Base-by-base conservation (phyloP, 257 asterid species). In the Thymus mandschuricus region DNA sequence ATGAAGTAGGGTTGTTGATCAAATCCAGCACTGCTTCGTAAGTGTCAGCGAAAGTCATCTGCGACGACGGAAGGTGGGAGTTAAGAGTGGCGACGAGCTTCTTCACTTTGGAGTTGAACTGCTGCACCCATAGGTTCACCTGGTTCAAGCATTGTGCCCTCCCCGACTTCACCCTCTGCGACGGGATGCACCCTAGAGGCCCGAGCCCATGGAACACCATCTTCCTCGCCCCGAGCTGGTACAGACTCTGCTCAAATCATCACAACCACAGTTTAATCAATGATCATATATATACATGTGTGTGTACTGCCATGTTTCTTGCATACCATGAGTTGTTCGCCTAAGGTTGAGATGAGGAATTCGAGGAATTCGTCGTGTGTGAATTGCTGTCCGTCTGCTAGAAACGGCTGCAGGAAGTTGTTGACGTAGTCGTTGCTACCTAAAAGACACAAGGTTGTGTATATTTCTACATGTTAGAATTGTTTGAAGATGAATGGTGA, bases 341-440 rank as follows among this genome's bases (percentile, higher is more conserved):
- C 89, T 55, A 91, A 70, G 21, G 92, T 89, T 52, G 96, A 80
- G 59, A 78, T 73, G 10, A 91, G 66, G 33, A 87, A 89, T 9
- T 71, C 87, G 13, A 84, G 61, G 58, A 88, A 88, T 65, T 87
- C 96, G 1, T 86, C 91, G 10, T 91, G 96, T 29, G 97, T 85
- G 69, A 72, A 91, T 43, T 87, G 92, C 66, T 81, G 84, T 4
- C 89, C 85, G 15, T 81, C 89, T 43, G 80, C 79, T 74, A 87
- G 69, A 57, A 88, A 91, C 9, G 97, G 96, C 74, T 91, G 97
- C 49, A 91, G 89, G 69, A 72, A 88, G 59, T 91, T 91, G 90
- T 88, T 91, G 3, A 91, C 96, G 66, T 91, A 91, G 69, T 89
- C 95, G 44, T 91, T 91, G 91, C 97, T 91, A 51, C 97, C 97